Percentiles rank a stretch among this genome's conserved stretches.
phyloP scores from a whole-genome alignment of 1,284 basidiomycete species.

The Puccinia horiana region DNA sequence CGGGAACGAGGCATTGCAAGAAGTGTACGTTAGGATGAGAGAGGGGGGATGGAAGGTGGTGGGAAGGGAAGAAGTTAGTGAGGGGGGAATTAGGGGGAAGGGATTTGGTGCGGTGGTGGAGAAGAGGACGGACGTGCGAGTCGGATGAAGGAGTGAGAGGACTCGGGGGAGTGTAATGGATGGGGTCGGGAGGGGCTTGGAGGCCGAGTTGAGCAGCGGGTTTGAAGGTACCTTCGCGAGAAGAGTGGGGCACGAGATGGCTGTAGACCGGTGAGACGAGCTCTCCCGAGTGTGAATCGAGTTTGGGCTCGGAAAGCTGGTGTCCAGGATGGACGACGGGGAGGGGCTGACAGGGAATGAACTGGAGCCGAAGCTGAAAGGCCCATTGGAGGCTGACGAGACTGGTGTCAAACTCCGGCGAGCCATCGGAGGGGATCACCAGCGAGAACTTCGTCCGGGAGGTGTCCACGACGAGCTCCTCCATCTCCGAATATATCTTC shows the following conservation, averaged over 20 bases:
- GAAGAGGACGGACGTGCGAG: not conserved
- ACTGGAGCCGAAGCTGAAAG: constrained; percentile 75
- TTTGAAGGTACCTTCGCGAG: constrained; percentile 51
- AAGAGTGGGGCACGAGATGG: constrained; percentile 50
- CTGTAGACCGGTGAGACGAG: not conserved
- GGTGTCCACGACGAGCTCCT: constrained; percentile 71
- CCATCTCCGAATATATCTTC: constrained; percentile 78
- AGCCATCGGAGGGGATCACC: constrained; percentile 78
- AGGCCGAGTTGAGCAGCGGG: constrained; percentile 56
- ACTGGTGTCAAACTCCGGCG: constrained; percentile 70
- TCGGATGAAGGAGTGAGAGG: not conserved
- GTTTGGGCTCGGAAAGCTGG: not conserved
- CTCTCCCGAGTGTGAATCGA: not conserved
- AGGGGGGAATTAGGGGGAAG: not conserved
- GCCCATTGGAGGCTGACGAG: constrained; percentile 78
- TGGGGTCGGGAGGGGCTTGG: constrained; percentile 53
- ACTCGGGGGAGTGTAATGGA: constrained; percentile 34
- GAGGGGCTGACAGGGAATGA: constrained; percentile 63
- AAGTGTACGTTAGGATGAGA: constrained; percentile 66
- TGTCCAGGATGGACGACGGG: not conserved
- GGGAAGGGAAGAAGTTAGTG: not conserved
- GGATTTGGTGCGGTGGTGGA: not conserved
- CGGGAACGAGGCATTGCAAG: constrained; percentile 87
- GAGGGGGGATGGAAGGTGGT: not conserved
- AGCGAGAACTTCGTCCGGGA: constrained; percentile 77